These are phyloP conservation scores for Trichoderma simmonsii DNA, from an alignment of 2,329 filamentous ascomycete genomes.

Conservation along the genomic window DNA sequence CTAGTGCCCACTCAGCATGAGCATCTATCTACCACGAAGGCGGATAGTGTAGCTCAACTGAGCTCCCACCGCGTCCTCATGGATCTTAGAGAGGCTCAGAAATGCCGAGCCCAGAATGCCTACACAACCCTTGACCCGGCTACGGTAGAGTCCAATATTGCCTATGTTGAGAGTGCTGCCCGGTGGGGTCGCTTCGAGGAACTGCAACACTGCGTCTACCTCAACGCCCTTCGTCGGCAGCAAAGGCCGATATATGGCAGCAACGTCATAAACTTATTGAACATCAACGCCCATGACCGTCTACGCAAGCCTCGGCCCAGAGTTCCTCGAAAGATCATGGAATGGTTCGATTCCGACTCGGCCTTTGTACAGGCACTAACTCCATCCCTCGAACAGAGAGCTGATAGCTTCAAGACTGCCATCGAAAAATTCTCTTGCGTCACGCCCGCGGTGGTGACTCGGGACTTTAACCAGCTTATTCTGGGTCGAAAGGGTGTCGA, in stretches of 20 bases:
- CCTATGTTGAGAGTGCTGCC: constrained; percentile 68
- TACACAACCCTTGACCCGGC: constrained; percentile 59
- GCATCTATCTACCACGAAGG: constrained; percentile 52
- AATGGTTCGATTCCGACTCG: constrained; percentile 74
- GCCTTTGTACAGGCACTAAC: constrained; percentile 63
- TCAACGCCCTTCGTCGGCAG: constrained; percentile 78
- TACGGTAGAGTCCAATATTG: constrained; percentile 65
- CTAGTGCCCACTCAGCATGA: constrained; percentile 72
- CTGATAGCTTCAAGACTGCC: constrained; percentile 66
- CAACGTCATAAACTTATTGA: constrained; percentile 71
- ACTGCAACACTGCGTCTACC: constrained; percentile 74
- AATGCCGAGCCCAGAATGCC: constrained; percentile 55
- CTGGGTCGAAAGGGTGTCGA: constrained; percentile 60
- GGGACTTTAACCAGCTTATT: constrained; percentile 67
- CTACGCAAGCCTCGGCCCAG: constrained; percentile 60
- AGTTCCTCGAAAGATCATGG: constrained; percentile 60
- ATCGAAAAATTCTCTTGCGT: constrained; percentile 90
- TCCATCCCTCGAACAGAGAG: constrained; percentile 70
- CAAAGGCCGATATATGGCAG: constrained; percentile 78
- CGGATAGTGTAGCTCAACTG: constrained; percentile 59
- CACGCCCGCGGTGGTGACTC: constrained; percentile 82
- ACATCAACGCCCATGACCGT: constrained; percentile 57
- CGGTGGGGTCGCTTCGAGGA: constrained; percentile 71
- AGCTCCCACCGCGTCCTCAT: constrained; percentile 68
- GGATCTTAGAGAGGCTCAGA: constrained; percentile 70